Base-by-base conservation (phyloP, 2,329 filamentous ascomycete genomes). In the Colletotrichum acutatum region DNA sequence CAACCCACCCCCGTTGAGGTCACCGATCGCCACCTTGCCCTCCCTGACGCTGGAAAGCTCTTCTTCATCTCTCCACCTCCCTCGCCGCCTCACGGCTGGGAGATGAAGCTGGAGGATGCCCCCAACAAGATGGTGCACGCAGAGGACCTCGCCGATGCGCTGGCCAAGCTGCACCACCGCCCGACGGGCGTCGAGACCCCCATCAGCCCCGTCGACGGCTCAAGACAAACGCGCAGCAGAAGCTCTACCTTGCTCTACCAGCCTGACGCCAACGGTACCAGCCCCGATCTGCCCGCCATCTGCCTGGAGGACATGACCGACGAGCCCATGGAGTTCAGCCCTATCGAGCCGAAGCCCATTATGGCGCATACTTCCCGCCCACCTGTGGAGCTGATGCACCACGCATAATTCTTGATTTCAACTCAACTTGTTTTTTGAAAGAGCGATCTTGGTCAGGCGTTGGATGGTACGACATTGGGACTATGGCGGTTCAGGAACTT, bases 41-140 rank as follows among this genome's bases (percentile, higher is more conserved):
- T 93, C 0, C 91, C 91, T 69, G 91, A 93, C 75, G 90, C 90
- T 65, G 91, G 91, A 78, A 93, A 92, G 84, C 87, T 92, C 66
- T 93, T 93, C 85, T 93, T 93, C 84, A 93, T 93, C 81, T 91
- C 89, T 63, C 91, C 91, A 32, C 91, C 91, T 9, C 91, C 91
- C 5, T 90, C 87, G 71, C 91, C 91, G 54, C 91, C 91, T 2
- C 90, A 92, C 77, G 91, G 90, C 77, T 93, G 91, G 91, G 89
- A 92, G 83, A 88, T 91, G 83, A 87, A 87, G 75, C 83, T 92
- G 59, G 91, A 93, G 81, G 91, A 91, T 76, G 91, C 91, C 5
- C 91, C 91, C 70, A 93, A 93, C 81, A 92, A 92, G 83, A 86
- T 88, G 78, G 90, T 93, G 30, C 90, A 93, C 78, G 90, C 91